These are phyloP conservation scores for Funneliformis geosporum DNA, from an alignment of 192 early-diverging fungal genomes.

Conservation along the genomic window DNA sequence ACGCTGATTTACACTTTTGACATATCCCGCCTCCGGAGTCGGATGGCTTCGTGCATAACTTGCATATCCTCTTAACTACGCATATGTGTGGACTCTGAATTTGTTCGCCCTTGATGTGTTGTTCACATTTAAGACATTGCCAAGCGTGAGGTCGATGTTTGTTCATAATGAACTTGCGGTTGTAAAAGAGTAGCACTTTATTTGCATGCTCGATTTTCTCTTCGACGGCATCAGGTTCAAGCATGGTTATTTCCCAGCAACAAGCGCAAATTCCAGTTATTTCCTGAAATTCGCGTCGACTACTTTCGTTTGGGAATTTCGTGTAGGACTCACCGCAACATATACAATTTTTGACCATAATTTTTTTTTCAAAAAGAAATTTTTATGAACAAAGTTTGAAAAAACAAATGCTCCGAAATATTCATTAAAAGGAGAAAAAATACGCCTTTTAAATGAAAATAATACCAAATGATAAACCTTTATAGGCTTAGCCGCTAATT, in stretches of 20 bases:
- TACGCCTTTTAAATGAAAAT: too few species aligned
- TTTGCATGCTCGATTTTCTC: background rate
- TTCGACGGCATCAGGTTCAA: background rate
- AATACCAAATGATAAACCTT: too few species aligned
- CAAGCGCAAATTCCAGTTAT: background rate
- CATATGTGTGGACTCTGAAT: background rate
- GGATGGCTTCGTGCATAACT: background rate
- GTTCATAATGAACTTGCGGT: background rate
- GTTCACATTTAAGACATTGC: conserved; percentile 5
- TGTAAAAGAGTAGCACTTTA: background rate
- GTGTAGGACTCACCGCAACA: background rate
- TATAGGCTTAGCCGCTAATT: too few species aligned
- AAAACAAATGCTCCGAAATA: too few species aligned
- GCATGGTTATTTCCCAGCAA: background rate
- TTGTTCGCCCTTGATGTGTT: background rate
- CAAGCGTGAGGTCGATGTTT: background rate
- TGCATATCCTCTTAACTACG: background rate
- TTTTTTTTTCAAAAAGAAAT: too few species aligned
- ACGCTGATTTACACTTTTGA: background rate
- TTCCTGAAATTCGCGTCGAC: background rate
- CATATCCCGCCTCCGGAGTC: background rate
- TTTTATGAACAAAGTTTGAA: too few species aligned
- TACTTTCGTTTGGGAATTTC: background rate
- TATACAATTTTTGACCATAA: background rate
- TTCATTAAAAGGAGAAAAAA: too few species aligned